Conservation (phyloP, 805 yeast species). For the Kluyveromyces nonfermentans region DNA sequence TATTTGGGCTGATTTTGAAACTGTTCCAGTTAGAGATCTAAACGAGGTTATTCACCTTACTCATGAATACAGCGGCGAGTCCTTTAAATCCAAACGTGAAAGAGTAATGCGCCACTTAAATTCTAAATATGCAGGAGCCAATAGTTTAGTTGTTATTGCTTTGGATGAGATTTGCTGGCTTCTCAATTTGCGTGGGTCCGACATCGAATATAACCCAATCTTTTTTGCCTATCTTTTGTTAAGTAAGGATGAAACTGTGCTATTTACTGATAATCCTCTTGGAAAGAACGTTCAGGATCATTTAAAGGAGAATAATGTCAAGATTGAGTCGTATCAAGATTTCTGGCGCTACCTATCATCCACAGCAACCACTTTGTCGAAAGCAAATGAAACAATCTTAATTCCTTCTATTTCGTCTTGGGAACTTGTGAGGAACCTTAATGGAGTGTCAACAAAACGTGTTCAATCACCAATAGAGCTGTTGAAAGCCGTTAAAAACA, state of each 20-base stretch:
- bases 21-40: constrained; percentile 46
- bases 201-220: constrained; percentile 79
- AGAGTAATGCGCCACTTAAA: constrained; percentile 34
- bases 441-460: constrained; percentile 30
- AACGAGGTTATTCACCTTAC: constrained; percentile 44
- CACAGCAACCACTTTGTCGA: constrained; percentile 14
- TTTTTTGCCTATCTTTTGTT: constrained; percentile 59
- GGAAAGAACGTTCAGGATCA: constrained; percentile 31
- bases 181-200: constrained; percentile 74
- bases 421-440: constrained; percentile 51
- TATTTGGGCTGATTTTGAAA: constrained; percentile 65
- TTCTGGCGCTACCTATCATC: constrained; percentile 38
- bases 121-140: constrained; percentile 21
- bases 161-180: constrained; percentile 91
- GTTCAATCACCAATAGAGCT: constrained; percentile 53
- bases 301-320: constrained; percentile 37
- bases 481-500: constrained; percentile 70
- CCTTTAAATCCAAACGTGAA: constrained; percentile 45
- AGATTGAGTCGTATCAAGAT: constrained; percentile 42
- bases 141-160: constrained; percentile 53
- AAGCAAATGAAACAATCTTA: constrained; percentile 31
- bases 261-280: constrained; percentile 46
- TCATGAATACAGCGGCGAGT: constrained; percentile 54
- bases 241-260: constrained; percentile 32
- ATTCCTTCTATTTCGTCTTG: constrained; percentile 56